Percentiles rank a stretch among this genome's conserved stretches.
Evolutionary conservation across 192 early-diverging fungal species (phyloP).

Genomic region (Rhizophagus sp.): DNA sequence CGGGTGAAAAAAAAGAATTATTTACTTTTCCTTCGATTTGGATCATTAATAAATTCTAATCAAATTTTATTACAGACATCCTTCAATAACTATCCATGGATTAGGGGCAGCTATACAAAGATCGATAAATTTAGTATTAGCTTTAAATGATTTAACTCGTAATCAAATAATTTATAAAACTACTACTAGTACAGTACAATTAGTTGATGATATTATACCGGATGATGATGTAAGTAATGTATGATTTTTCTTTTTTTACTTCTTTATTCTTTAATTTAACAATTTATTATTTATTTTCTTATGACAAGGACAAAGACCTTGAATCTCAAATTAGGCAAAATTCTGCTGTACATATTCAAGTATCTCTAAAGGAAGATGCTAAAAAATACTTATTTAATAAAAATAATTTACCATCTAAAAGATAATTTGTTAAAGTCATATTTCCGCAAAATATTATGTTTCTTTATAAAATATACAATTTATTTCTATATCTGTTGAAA

Average conservation of each 20-base stretch:
- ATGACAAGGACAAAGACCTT: slow-evolving; percentile 48
- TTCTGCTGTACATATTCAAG: slow-evolving; percentile 71
- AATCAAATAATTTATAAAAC: slow-evolving; percentile 62
- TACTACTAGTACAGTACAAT: slow-evolving; percentile 64
- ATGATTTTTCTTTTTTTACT: background rate
- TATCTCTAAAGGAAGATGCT: slow-evolving; percentile 32
- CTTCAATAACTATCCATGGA: slow-evolving; percentile 72
- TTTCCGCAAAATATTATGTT: too few species aligned
- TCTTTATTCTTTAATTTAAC: background rate
- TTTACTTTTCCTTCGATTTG: background rate
- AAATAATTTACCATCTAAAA: background rate
- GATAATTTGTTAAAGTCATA: background rate
- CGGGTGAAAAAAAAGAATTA: slow-evolving; percentile 43
- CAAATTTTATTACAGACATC: slow-evolving; percentile 39
- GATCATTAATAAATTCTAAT: background rate
- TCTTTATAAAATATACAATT: too few species aligned
- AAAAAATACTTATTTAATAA: background rate
- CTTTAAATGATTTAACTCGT: slow-evolving; percentile 57
- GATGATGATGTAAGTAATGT: slow-evolving; percentile 53
- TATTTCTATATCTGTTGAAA: background rate
- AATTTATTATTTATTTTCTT: background rate
- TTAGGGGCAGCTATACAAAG: slow-evolving; percentile 74
- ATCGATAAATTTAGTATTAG: slow-evolving; percentile 67
- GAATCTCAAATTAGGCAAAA: slow-evolving; percentile 61
- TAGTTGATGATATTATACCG: slow-evolving; percentile 81